Conservation (phyloP, 2,329 filamentous ascomycete species). For the Magnaporthiopsis poae region DNA sequence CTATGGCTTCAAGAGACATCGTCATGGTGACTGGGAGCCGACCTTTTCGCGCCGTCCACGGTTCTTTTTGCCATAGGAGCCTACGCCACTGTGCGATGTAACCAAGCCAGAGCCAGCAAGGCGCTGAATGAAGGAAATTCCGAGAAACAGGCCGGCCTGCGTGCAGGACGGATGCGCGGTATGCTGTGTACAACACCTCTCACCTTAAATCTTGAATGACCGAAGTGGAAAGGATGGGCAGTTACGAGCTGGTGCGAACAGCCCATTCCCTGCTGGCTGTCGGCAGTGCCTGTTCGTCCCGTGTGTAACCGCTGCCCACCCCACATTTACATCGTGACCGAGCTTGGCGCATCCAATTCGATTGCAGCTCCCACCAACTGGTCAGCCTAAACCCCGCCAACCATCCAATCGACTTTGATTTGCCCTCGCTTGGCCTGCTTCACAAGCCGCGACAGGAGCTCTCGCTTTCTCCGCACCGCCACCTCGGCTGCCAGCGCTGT, state of each 20-base stretch:
- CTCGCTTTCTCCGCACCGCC: not conserved
- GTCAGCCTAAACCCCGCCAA: not conserved
- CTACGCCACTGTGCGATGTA: too few species aligned
- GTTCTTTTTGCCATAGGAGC: too few species aligned
- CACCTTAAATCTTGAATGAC: not conserved
- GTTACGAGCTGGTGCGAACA: too few species aligned
- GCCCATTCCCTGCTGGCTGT: not conserved
- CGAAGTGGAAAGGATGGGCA: not conserved
- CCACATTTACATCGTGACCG: not conserved
- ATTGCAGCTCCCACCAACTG: not conserved
- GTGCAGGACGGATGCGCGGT: too few species aligned
- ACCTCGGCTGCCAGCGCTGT: not conserved
- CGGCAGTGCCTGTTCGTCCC: not conserved
- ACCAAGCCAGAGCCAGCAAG: not conserved
- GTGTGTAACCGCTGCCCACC: not conserved
- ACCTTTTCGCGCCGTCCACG: too few species aligned
- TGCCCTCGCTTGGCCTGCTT: not conserved
- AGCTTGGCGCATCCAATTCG: not conserved
- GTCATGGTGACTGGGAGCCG: too few species aligned
- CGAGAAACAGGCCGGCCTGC: too few species aligned
- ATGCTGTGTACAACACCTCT: too few species aligned
- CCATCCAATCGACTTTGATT: not conserved
- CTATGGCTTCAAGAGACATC: too few species aligned
- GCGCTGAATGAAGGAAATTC: too few species aligned
- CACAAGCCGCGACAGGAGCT: not conserved